Evolutionary conservation across 352 stramenopile genomes (phyloP), one percentile per base, ranked within the genome.

Genomic region (Phytophthora vignae): DNA sequence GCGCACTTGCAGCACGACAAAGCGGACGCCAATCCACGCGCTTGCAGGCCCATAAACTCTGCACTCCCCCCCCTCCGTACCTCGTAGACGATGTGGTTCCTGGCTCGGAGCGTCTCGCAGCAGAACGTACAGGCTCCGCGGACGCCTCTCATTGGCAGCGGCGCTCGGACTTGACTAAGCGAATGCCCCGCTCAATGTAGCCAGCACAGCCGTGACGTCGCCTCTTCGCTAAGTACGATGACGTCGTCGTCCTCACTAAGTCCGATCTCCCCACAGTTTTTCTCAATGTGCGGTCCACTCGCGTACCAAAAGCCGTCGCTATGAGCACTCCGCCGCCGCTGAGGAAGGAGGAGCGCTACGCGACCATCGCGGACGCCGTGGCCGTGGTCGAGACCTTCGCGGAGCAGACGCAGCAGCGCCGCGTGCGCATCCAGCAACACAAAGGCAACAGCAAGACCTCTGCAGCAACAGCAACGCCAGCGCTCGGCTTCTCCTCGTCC

Each of bases 301-400:
- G 22, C 15, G 38, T 70, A 31, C 17, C 55, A 70, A 70, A 90
- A 90, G 70, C 70, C 82, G 79, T 80, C 76, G 73, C 61, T 49
- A 22, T 21, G 42, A 12, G 15, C 17, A 42, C 44, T 70, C 69
- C 89, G 25, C 25, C 25, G 25, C 25, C 25, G 25, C 25, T 29
- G 67, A 76, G 82, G 38, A 93, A 91, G 74, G 81, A 90, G 50
- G 73, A 87, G 63, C 85, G 85, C 54, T 93, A 79, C 68, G 72
- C 76, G 27, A 90, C 81, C 64, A 81, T 93, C 69, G 72, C 84
- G 4, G 85, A 90, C 58, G 85, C 85, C 29, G 72, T 93, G 38
- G 83, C 83, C 2, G 82, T 83, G 17, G 74, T 93, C 63, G 78
- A 91, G 70, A 74, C 76, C 14, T 91, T 90, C 59, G 83, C 83